Evolutionary conservation across 805 yeast genomes (phyloP).

Genomic region (Yarrowia yakushimensis): DNA sequence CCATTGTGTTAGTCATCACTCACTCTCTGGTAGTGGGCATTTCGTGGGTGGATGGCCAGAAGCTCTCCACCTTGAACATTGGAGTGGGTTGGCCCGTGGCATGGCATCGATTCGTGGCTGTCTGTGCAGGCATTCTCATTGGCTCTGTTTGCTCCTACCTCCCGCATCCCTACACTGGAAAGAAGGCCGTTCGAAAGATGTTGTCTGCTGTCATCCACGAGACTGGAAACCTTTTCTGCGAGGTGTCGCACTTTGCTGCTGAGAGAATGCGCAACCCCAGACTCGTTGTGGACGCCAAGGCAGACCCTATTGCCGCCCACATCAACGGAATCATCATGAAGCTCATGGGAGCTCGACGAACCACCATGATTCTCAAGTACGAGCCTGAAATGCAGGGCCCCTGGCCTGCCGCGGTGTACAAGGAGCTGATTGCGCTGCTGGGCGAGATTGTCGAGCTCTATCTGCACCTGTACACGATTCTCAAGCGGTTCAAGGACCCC

Average conservation of each 20-base stretch:
- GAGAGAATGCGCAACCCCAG: constrained; percentile 30
- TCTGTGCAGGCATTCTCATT: constrained; percentile 35
- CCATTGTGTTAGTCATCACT: constrained; percentile 35
- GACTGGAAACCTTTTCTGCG: constrained; percentile 35
- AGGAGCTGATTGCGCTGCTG: constrained; percentile 32
- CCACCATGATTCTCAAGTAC: constrained; percentile 30
- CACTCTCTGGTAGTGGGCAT: constrained; percentile 36
- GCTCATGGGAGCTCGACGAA: constrained; percentile 25
- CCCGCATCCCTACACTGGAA: constrained; percentile 38
- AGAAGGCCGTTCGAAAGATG: constrained; percentile 34
- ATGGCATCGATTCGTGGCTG: constrained; percentile 39
- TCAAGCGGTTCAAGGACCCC: constrained; percentile 35
- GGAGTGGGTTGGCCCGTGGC: constrained; percentile 37
- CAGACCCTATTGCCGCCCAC: constrained; percentile 31
- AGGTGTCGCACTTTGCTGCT: constrained; percentile 36
- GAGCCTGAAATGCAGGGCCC: constrained; percentile 39
- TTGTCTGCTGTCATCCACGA: constrained; percentile 32
- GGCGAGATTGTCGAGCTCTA: constrained; percentile 34
- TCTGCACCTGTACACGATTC: constrained; percentile 31
- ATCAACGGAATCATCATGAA: constrained; percentile 27
- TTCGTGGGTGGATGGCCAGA: constrained; percentile 36
- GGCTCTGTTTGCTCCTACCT: constrained; percentile 37
- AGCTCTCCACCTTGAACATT: constrained; percentile 29
- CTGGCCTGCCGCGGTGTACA: constrained; percentile 38
- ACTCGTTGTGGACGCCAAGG: constrained; percentile 31